phyloP scores from a whole-genome alignment of 768 basidiomycete species.

The Leccinum ochraceum region DNA sequence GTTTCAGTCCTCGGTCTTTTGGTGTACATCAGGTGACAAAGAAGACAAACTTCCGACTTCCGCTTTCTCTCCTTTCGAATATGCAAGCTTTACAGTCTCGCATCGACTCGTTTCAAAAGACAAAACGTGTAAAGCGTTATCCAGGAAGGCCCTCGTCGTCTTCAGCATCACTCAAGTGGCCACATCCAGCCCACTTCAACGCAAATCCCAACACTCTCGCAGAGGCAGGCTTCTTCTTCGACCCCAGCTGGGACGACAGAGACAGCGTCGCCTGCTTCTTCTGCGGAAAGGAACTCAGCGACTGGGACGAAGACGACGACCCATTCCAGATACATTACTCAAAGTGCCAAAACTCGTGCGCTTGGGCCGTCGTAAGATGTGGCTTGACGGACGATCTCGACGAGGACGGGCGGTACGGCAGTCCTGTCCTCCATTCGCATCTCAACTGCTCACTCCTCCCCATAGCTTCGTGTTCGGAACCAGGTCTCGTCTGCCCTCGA shows the following conservation, averaged over 20 bases:
- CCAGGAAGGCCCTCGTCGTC: slow-evolving; percentile 49
- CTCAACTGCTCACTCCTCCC: slow-evolving; percentile 1
- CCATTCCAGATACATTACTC: slow-evolving; percentile 81
- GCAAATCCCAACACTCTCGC: slow-evolving; percentile 79
- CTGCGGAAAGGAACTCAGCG: slow-evolving; percentile 79
- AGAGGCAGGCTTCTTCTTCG: slow-evolving; percentile 88
- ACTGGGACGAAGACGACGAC: slow-evolving; percentile 86
- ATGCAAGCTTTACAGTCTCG: slow-evolving; percentile 62
- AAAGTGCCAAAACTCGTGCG: slow-evolving; percentile 66
- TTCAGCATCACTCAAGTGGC: slow-evolving; percentile 65
- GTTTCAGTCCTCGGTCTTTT: slow-evolving; percentile 24
- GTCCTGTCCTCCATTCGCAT: neutral
- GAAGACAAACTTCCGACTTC: too few relatives aligned
- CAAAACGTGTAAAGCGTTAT: slow-evolving; percentile 57
- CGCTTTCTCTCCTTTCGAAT: too few relatives aligned
- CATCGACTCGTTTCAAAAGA: slow-evolving; percentile 66
- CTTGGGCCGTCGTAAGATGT: slow-evolving; percentile 84
- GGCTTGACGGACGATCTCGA: slow-evolving; percentile 61
- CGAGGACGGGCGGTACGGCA: slow-evolving; percentile 53
- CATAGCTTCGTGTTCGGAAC: slow-evolving; percentile 51
- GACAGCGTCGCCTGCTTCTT: slow-evolving; percentile 85
- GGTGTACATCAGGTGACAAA: slow-evolving; percentile 21
- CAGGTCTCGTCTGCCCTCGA: slow-evolving; percentile 61
- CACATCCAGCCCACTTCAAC: slow-evolving; percentile 61
- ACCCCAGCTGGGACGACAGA: slow-evolving; percentile 61